Evolutionary conservation across 75 land plant species (phyloP), one percentile per base, ranked within the genome.

Genomic region (Pinus tabuliformis): DNA sequence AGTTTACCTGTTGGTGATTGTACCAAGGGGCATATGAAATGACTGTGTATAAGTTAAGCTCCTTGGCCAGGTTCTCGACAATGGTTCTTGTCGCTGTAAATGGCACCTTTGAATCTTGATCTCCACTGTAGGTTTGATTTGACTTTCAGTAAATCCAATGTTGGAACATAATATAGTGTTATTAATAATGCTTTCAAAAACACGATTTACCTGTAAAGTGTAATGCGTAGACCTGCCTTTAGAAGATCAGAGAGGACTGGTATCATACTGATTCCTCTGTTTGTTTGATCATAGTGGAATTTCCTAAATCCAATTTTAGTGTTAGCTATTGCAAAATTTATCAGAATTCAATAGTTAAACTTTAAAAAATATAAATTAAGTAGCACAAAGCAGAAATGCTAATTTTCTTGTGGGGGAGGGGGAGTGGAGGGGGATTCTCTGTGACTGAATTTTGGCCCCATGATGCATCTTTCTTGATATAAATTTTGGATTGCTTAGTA

Each of bases 41-140:
- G 15, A 65, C 20, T 15, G 49, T 22, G 14, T n/a, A 30, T 18
- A 80, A 78, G 70, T 80, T 57, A 60, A 80, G 33, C 33, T 80
- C 78, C 62, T 66, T 26, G 5, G 81, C 81, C 70, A 80, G 45
- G 49, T 56, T 64, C 15, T 80, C 30, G 39, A 59, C 62, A 57
- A 75, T 74, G 49, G 57, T 75, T 58, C 81, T 64, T 11, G 81
- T 75, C 22, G 58, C 49, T 4, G 81, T 80, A 21, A 80, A 58
- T 49, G 81, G 78, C 17, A 80, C 75, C 18, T 56, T 68, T 58
- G 81, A 5, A 39, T 80, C 77, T 56, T 80, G 81, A 22, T 80
- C 81, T 16, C 78, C 81, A 65, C 81, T 80, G 80, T 60, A 33
- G 39, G 26, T 37, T 68, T 15, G 9, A 6, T 36, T 9, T 7